Conservation (phyloP, 805 yeast species). For the Candida ovalis region DNA sequence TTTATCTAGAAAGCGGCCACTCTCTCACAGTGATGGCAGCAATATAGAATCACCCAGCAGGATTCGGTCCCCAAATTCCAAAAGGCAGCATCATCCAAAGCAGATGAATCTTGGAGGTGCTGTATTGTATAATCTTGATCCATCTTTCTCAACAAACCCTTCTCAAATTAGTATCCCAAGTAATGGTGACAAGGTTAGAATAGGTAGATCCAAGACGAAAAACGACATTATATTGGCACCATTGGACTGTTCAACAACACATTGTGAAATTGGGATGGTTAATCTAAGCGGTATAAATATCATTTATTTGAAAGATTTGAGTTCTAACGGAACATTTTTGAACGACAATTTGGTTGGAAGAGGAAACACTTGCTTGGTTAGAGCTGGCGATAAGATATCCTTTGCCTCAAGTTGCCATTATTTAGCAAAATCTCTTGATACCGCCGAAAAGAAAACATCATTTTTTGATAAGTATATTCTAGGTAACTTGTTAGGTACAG, state of each 20-base stretch:
- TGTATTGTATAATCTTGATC: neutral
- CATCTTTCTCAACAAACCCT: neutral
- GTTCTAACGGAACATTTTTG: slow-evolving; percentile 65
- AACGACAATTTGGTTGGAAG: slow-evolving; percentile 53
- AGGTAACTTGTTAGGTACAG: slow-evolving; percentile 64
- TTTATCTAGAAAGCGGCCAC: slow-evolving; percentile 15
- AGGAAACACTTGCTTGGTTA: slow-evolving; percentile 44
- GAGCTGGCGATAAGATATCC: slow-evolving; percentile 60
- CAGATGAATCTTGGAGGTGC: neutral
- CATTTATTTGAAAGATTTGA: slow-evolving; percentile 49
- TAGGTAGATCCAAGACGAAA: slow-evolving; percentile 31
- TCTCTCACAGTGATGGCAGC: slow-evolving; percentile 2
- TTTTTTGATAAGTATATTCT: slow-evolving; percentile 55
- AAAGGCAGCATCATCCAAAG: slow-evolving; percentile 1
- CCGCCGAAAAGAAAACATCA: slow-evolving; percentile 25
- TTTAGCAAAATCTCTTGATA: slow-evolving; percentile 24
- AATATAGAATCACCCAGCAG: neutral
- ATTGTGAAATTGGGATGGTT: slow-evolving; percentile 50
- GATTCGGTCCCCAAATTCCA: neutral
- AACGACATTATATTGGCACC: slow-evolving; percentile 48
- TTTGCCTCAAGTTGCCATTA: slow-evolving; percentile 40
- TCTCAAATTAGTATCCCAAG: slow-evolving; percentile 12
- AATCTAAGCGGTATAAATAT: slow-evolving; percentile 34
- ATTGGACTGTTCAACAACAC: slow-evolving; percentile 60
- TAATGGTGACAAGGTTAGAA: slow-evolving; percentile 11